phyloP scores from a whole-genome alignment of 2,329 filamentous ascomycete genomes.

The Talaromyces sp. region DNA sequence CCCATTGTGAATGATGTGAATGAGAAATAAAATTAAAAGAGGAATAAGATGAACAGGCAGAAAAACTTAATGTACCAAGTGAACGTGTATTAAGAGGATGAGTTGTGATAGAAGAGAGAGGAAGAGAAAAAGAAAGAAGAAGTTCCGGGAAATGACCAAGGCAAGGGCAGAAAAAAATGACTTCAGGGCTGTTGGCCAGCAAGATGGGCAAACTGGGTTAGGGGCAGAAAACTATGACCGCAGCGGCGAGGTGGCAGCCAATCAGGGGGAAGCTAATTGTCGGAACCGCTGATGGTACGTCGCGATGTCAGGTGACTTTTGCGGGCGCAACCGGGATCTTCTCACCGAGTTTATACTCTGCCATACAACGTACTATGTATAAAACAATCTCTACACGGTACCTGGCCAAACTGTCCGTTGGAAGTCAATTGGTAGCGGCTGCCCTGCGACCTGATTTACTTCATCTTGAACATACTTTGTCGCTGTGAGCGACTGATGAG shows the following conservation, averaged over 20 bases:
- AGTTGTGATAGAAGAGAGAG: background rate
- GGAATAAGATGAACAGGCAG: slow-evolving; percentile 23
- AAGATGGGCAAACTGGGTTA: slow-evolving; percentile 15
- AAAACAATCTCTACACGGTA: background rate
- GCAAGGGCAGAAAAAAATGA: slow-evolving; percentile 18
- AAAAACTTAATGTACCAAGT: slow-evolving; percentile 25
- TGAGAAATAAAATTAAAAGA: slow-evolving; percentile 17
- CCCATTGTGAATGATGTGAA: slow-evolving; percentile 35
- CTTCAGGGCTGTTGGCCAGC: background rate
- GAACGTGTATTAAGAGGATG: background rate
- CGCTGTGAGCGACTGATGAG: background rate
- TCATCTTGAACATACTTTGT: background rate
- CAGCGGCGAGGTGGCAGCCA: slow-evolving; percentile 30
- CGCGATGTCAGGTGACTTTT: background rate
- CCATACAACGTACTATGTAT: too few relatives aligned
- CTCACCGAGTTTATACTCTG: background rate
- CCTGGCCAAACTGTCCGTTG: background rate
- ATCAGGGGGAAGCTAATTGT: slow-evolving; percentile 36
- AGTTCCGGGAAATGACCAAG: background rate
- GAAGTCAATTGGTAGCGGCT: background rate
- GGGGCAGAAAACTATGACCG: slow-evolving; percentile 30
- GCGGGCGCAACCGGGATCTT: slow-evolving; percentile 32
- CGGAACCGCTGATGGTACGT: slow-evolving; percentile 14
- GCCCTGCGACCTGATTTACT: too few relatives aligned
- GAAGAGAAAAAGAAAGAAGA: background rate